phyloP scores from a whole-genome alignment of 495 filamentous ascomycete species.

The Daldinia bambusicola region DNA sequence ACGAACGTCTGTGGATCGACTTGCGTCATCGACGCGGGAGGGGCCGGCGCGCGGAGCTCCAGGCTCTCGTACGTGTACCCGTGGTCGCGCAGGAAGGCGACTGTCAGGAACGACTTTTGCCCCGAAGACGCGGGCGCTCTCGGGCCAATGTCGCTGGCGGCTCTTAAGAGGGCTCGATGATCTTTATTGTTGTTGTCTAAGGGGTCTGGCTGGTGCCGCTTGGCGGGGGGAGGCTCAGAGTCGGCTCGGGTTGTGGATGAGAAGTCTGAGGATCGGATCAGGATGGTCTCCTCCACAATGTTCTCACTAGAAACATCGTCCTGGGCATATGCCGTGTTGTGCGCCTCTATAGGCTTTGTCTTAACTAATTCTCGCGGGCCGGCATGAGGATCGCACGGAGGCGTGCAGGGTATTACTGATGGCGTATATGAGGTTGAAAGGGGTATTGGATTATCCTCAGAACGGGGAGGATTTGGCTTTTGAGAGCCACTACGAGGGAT shows the following conservation, averaged over 20 bases:
- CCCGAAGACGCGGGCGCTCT: conserved; percentile 11
- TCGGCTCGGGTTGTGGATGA: conserved; percentile 43
- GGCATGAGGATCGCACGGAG: conserved; percentile 3
- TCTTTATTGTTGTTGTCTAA: conserved; percentile 15
- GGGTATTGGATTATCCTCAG: conserved; percentile 8
- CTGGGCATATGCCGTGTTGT: background rate
- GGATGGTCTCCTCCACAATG: conserved; percentile 40
- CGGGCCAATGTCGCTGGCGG: conserved; percentile 54
- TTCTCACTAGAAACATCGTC: conserved; percentile 34
- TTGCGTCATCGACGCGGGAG: conserved; percentile 36
- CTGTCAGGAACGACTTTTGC: conserved; percentile 20
- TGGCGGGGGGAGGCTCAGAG: conserved; percentile 51
- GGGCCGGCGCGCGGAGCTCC: conserved; percentile 52
- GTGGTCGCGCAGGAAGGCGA: conserved; percentile 37
- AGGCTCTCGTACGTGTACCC: conserved; percentile 48
- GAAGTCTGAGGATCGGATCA: conserved; percentile 43
- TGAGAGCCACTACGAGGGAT: conserved; percentile 8
- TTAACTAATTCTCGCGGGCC: background rate
- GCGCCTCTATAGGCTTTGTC: background rate
- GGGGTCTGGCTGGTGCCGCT: conserved; percentile 36
- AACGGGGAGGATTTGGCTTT: background rate
- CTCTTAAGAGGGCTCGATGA: conserved; percentile 19
- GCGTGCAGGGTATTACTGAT: conserved; percentile 40
- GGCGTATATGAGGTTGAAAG: conserved; percentile 29
- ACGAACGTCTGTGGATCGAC: conserved; percentile 51